These are phyloP conservation scores for Asterophora lycoperdoides DNA, from an alignment of 768 basidiomycete genomes.

Conservation along the genomic window DNA sequence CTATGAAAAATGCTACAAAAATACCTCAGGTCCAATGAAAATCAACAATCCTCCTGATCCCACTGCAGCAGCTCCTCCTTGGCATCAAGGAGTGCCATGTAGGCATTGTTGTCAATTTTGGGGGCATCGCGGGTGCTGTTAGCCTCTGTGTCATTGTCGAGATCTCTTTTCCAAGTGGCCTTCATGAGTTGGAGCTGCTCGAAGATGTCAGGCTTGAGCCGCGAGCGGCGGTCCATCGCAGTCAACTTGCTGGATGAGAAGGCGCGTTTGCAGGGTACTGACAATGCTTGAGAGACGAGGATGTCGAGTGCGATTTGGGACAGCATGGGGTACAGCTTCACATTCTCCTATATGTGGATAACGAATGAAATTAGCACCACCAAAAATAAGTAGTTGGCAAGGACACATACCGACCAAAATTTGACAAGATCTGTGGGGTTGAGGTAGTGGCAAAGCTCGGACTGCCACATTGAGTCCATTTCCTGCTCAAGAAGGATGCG, in stretches of 20 bases:
- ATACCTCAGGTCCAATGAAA: too few relatives aligned
- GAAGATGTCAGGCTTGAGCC: background rate
- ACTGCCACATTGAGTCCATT: slow-evolving; percentile 6
- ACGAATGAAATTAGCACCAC: too few relatives aligned
- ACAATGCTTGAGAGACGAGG: slow-evolving; percentile 17
- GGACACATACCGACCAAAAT: slow-evolving; percentile 16
- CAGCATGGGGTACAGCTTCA: slow-evolving; percentile 17
- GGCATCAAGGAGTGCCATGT: too few relatives aligned
- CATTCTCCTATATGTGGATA: background rate
- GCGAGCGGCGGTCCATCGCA: slow-evolving; percentile 1
- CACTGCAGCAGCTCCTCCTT: too few relatives aligned
- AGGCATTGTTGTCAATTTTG: too few relatives aligned
- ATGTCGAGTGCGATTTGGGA: slow-evolving; percentile 15
- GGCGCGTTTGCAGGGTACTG: slow-evolving; percentile 18
- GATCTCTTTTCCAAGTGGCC: slow-evolving; percentile 6
- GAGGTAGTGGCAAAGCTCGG: slow-evolving; percentile 14
- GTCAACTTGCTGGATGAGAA: slow-evolving; percentile 11
- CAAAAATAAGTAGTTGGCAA: too few relatives aligned
- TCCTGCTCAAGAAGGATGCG: background rate
- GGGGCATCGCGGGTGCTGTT: too few relatives aligned
- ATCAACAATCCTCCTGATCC: too few relatives aligned
- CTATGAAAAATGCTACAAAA: too few relatives aligned
- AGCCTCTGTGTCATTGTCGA: too few relatives aligned
- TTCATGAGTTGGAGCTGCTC: slow-evolving; percentile 10
- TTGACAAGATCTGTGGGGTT: slow-evolving; percentile 14